These are phyloP conservation scores for Solanum paucissectum DNA, from an alignment of 257 asterid genomes.

Conservation along the genomic window DNA sequence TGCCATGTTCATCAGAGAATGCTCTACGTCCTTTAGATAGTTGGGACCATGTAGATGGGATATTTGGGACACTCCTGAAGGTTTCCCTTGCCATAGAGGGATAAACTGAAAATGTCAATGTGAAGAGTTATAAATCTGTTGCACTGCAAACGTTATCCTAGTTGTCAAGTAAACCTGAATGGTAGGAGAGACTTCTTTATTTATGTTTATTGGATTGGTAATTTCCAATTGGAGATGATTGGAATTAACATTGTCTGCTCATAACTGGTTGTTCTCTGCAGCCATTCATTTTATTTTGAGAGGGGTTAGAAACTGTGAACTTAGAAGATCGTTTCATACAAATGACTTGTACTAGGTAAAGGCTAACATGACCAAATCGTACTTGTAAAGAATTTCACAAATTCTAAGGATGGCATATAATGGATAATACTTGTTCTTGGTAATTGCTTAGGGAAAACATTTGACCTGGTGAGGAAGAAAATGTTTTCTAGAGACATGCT, in stretches of 20 bases:
- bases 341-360: not conserved
- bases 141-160: not conserved
- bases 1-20: not conserved
- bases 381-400: not conserved
- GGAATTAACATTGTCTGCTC: not conserved
- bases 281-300: not conserved
- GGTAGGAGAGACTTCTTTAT: not conserved
- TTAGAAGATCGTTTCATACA: not conserved
- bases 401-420: not conserved
- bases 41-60: not conserved
- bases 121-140: not conserved
- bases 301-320: not conserved
- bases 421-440: not conserved
- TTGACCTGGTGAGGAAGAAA: not conserved
- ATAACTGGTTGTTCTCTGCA: not conserved
- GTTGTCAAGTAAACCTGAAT: not conserved
- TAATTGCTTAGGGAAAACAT: not conserved
- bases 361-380: not conserved
- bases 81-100: not conserved
- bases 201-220: not conserved
- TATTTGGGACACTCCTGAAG: not conserved
- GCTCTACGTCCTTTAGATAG: not conserved
- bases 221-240: not conserved
- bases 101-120: not conserved
- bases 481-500: not conserved